Percentiles rank a stretch among this genome's conserved stretches.
Evolutionary conservation across 306 rosid genomes (phyloP).

Genomic region (Corylus americana): DNA sequence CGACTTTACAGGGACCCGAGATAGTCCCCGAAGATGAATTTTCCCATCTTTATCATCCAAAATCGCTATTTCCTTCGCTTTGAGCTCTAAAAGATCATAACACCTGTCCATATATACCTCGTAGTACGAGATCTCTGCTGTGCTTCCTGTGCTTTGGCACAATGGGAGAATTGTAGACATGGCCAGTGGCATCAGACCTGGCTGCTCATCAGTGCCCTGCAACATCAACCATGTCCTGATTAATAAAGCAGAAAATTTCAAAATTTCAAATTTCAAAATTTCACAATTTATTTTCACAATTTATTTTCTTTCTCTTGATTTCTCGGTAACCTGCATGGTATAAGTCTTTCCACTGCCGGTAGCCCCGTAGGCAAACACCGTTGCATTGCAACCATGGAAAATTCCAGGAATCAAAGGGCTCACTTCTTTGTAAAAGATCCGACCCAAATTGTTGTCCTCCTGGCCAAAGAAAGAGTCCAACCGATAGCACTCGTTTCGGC

Average conservation of each 20-base stretch:
- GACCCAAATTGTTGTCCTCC: constrained; percentile 69
- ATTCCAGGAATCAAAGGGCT: constrained; percentile 70
- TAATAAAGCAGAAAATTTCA: background rate
- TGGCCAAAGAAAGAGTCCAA: constrained; percentile 75
- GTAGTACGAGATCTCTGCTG: constrained; percentile 75
- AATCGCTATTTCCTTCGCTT: constrained; percentile 68
- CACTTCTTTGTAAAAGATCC: constrained; percentile 71
- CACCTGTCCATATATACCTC: constrained; percentile 93
- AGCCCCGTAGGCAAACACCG: constrained; percentile 96
- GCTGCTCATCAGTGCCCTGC: constrained; percentile 79
- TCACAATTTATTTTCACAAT: background rate
- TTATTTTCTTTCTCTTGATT: background rate
- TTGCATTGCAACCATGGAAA: constrained; percentile 72
- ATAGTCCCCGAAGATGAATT: constrained; percentile 79
- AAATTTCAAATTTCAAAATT: background rate
- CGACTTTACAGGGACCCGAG: constrained; percentile 57
- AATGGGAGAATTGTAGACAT: constrained; percentile 61
- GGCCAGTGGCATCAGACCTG: constrained; percentile 78
- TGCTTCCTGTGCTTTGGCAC: constrained; percentile 55
- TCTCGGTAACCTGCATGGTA: constrained; percentile 76
- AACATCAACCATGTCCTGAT: constrained; percentile 31
- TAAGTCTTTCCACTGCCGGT: constrained; percentile 95
- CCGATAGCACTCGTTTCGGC: constrained; percentile 81
- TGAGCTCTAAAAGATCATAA: constrained; percentile 80
- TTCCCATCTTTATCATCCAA: constrained; percentile 87